Conservation (phyloP, 306 rosid species). For the Gastrolobium bilobum region DNA sequence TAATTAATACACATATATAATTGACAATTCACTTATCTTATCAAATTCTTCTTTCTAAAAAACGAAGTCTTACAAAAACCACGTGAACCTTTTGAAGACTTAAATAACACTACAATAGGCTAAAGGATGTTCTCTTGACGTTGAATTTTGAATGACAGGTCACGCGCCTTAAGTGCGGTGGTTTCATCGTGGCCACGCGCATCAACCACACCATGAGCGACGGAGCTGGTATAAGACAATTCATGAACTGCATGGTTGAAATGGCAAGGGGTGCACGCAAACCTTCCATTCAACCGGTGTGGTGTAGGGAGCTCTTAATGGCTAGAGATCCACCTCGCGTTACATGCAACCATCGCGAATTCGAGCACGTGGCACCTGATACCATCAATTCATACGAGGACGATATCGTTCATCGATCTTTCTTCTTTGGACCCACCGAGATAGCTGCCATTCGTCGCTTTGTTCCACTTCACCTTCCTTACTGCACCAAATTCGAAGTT, state of each 20-base stretch:
- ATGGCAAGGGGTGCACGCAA: conserved; percentile 29
- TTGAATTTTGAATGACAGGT: conserved; percentile 17
- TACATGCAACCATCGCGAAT: conserved; percentile 43
- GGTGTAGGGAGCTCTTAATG: conserved; percentile 44
- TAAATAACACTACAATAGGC: too few species aligned
- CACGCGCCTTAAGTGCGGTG: conserved; percentile 46
- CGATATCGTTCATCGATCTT: background rate
- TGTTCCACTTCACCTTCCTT: conserved; percentile 8
- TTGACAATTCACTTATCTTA: too few species aligned
- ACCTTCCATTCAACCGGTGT: conserved; percentile 41
- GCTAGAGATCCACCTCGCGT: conserved; percentile 42
- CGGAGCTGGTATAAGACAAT: background rate
- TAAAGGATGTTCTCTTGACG: too few species aligned
- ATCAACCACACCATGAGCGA: conserved; percentile 41
- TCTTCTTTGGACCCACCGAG: conserved; percentile 37
- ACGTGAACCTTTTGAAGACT: too few species aligned
- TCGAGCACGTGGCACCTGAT: background rate
- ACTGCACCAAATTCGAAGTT: conserved; percentile 43
- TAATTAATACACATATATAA: background rate
- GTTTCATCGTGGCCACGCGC: conserved; percentile 20
- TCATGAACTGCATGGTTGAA: conserved; percentile 37
- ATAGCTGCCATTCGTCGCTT: background rate
- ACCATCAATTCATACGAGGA: background rate
- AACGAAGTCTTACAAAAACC: too few species aligned
- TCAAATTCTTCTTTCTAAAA: too few species aligned